Evolutionary conservation across 805 yeast species (phyloP), one percentile per base, ranked within the genome.

Genomic region (Kluyveromyces wickerhamii): DNA sequence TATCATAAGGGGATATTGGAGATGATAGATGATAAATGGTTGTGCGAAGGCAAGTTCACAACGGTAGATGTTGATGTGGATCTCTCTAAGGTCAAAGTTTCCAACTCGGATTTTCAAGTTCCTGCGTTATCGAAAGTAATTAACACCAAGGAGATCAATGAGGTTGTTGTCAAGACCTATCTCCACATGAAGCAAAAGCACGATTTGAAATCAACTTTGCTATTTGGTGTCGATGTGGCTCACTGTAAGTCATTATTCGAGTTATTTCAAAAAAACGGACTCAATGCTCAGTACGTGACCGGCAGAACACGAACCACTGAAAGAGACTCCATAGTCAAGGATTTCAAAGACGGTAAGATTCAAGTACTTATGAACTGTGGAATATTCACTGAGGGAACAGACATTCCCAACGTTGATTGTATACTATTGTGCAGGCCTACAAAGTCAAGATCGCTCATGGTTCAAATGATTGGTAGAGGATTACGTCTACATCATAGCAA

Each of bases 381-480:
- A 12, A 84, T 88, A 5, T 79, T 89, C 47, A 88, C 95, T 0
- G 97, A 88, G 54, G 97, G 97, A 0, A 86, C 96, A 0, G 96
- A 88, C 59, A 77, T 89, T 13, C 96, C 96, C 3, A 77, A 77
- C 41, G 80, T 87, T 37, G 96, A 88, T 50, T 77, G 86, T 20
- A 62, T 88, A 9, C 64, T 88, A 19, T 56, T 88, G 21, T 82
- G 84, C 3, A 62, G 96, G 21, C 95, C 96, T 2, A 83, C 96
- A 0, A 69, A 68, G 38, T 87, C 96, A 1, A 60, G 75, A 21
- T 74, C 81, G 0, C 59, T 88, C 27, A 58, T 85, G 23, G 67
- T 77, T 12, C 97, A 88, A 52, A 88, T 88, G 95, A 69, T 88
- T 13, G 97, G 97, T 0, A 66, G 97, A 37, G 97, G 96, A 0